Conservation (phyloP, 345 rosid species). For the Gossypium raimondii region DNA sequence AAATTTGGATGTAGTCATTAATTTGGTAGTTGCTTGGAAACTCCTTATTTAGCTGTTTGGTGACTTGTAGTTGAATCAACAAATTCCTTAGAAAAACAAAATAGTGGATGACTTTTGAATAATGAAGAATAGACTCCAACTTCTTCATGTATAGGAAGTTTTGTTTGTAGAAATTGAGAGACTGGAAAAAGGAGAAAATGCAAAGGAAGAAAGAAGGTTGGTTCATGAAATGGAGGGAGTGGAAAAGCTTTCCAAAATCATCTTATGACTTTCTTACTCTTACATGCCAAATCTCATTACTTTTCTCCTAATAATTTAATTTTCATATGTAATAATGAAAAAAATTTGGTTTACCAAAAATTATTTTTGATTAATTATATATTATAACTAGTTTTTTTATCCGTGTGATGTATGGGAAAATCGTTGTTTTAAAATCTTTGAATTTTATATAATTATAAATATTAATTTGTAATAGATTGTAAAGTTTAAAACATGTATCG, state of each 20-base stretch:
- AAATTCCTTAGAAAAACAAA: background rate
- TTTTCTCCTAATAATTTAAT: no score
- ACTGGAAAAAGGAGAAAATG: background rate
- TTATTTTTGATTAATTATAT: no score
- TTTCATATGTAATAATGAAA: no score
- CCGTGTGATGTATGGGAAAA: no score
- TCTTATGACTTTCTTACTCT: background rate
- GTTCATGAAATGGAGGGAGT: background rate
- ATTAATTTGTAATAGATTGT: no score
- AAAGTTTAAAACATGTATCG: no score
- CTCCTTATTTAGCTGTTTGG: background rate
- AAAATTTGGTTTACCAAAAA: no score
- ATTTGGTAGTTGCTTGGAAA: background rate
- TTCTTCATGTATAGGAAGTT: background rate
- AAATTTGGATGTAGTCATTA: no score
- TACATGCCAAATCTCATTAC: no score
- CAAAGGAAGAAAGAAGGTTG: background rate
- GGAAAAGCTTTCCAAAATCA: background rate
- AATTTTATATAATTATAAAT: no score
- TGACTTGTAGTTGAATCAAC: background rate
- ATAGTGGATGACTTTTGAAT: constrained; percentile 4
- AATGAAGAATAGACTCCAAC: background rate
- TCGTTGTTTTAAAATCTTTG: no score
- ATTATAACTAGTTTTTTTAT: no score
- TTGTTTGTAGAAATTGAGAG: background rate